Evolutionary conservation across 208 protist genomes (phyloP).

Genomic region (Acanthamoeba polyphaga): DNA sequence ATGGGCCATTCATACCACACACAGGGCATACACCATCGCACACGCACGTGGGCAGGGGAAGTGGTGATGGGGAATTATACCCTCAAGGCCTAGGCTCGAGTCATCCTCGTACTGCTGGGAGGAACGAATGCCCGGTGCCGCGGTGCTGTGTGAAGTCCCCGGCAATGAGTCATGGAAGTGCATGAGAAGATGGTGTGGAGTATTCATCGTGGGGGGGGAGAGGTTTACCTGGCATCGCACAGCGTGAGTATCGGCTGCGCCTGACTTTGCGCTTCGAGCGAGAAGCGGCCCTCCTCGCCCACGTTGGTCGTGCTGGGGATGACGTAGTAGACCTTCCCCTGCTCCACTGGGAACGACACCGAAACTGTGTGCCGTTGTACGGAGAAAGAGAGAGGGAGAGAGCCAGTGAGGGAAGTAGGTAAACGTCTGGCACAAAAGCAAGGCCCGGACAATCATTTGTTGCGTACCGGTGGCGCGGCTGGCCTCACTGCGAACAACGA

Average conservation of each 20-base stretch:
- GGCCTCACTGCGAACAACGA: conserved; percentile 8
- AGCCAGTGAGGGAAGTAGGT: background rate
- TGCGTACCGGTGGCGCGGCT: background rate
- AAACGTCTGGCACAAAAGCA: no score
- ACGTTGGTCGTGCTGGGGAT: conserved; percentile 23
- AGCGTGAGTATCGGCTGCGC: background rate
- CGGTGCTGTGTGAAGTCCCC: no score
- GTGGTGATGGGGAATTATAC: no score
- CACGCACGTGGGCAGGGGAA: no score
- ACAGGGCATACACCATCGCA: no score
- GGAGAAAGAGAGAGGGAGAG: background rate
- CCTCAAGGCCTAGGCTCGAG: no score
- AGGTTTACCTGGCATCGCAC: background rate
- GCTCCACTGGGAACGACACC: background rate
- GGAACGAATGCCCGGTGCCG: background rate
- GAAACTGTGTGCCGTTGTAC: background rate
- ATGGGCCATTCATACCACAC: background rate
- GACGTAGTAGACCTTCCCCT: conserved; percentile 17
- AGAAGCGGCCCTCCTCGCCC: conserved; percentile 36
- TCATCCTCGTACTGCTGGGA: background rate
- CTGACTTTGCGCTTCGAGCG: conserved; percentile 20
- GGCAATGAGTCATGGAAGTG: no score
- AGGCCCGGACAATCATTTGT: background rate
- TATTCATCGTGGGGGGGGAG: no score
- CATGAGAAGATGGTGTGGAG: no score